phyloP scores from a whole-genome alignment of 768 basidiomycete genomes.

The Pholiota microspora region DNA sequence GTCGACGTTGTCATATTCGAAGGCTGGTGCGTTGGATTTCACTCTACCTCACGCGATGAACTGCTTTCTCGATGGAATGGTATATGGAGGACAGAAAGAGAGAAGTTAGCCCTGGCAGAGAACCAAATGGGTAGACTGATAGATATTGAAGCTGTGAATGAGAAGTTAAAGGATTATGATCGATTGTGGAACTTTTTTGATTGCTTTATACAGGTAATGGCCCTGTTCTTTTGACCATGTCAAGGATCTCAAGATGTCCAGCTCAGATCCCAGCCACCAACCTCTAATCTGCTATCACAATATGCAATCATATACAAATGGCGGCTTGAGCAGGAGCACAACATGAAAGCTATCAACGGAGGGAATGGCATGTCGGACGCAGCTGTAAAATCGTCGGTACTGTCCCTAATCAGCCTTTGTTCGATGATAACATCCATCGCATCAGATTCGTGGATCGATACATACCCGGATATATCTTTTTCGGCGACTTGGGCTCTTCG shows the following conservation, averaged over 20 bases:
- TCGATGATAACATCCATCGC: not conserved
- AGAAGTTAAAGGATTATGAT: slow-evolving; percentile 54
- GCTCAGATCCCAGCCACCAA: slow-evolving; percentile 30
- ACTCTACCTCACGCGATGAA: slow-evolving; percentile 50
- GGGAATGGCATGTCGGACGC: slow-evolving; percentile 88
- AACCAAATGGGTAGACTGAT: slow-evolving; percentile 39
- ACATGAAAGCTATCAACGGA: slow-evolving; percentile 84
- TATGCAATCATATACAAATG: slow-evolving; percentile 76
- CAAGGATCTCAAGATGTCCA: slow-evolving; percentile 10
- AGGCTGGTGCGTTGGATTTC: slow-evolving; percentile 95
- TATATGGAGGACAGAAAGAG: slow-evolving; percentile 37
- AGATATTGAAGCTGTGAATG: slow-evolving; percentile 65
- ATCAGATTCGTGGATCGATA: slow-evolving; percentile 87
- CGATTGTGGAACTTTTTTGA: slow-evolving; percentile 72
- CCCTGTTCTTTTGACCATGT: not conserved
- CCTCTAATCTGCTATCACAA: slow-evolving; percentile 24
- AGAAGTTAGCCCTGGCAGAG: slow-evolving; percentile 33
- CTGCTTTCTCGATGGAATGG: slow-evolving; percentile 55
- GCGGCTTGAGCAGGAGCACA: slow-evolving; percentile 86
- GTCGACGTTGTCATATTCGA: slow-evolving; percentile 87
- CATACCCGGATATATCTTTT: slow-evolving; percentile 92
- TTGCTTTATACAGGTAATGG: slow-evolving; percentile 70
- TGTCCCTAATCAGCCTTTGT: slow-evolving; percentile 11
- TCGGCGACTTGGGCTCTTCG: slow-evolving; percentile 43
- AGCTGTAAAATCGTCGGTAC: slow-evolving; percentile 62